These are phyloP conservation scores for Seiridium cupressi DNA, from an alignment of 2,329 filamentous ascomycete genomes.

Conservation along the genomic window DNA sequence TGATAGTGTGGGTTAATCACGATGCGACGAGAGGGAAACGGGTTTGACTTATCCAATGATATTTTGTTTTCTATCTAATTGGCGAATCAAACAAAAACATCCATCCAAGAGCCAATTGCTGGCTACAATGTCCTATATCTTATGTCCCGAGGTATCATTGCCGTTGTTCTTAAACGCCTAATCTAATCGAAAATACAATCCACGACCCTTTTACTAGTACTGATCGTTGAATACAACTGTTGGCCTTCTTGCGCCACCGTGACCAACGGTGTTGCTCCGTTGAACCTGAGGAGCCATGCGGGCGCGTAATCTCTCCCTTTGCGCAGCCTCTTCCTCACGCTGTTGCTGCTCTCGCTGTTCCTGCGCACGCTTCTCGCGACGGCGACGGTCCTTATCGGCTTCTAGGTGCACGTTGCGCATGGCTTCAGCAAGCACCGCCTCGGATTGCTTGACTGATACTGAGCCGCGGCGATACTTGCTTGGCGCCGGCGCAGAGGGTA, in stretches of 20 bases:
- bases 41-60: constrained; percentile 2
- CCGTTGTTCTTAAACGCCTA: background rate
- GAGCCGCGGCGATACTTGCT: constrained; percentile 2
- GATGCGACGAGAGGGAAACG: background rate
- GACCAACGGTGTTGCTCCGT: background rate
- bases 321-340: constrained; percentile 2
- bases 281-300: constrained; percentile 1
- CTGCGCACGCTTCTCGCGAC: background rate
- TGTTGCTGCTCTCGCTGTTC: background rate
- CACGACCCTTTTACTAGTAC: background rate
- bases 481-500: background rate
- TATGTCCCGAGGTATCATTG: constrained; percentile 3
- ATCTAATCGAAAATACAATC: background rate
- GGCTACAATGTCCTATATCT: background rate
- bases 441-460: background rate
- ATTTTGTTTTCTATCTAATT: background rate
- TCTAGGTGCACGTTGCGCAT: background rate
- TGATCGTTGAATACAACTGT: background rate
- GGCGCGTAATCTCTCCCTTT: background rate
- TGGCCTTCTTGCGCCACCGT: background rate
- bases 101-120: background rate
- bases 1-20: background rate
- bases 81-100: background rate
- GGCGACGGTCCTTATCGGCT: background rate
- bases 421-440: background rate